These are phyloP conservation scores for Candida pseudoglaebosa DNA, from an alignment of 805 yeast species.

Conservation along the genomic window DNA sequence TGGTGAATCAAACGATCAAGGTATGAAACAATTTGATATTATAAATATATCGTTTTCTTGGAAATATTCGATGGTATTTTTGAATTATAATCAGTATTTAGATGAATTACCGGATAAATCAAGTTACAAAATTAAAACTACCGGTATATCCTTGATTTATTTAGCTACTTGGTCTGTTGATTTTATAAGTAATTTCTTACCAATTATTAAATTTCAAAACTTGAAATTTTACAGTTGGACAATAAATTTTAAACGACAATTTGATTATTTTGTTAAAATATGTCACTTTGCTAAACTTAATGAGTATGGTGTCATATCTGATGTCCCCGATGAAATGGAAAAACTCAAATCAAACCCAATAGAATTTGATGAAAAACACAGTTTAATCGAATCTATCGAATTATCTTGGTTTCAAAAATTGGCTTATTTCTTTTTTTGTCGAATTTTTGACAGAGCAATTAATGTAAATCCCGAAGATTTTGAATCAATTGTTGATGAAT, in stretches of 20 bases:
- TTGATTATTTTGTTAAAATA: slow-evolving; percentile 26
- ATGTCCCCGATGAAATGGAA: slow-evolving; percentile 32
- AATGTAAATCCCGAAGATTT: slow-evolving; percentile 16
- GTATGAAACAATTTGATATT: slow-evolving; percentile 28
- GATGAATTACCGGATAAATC: slow-evolving; percentile 15
- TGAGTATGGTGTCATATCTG: slow-evolving; percentile 36
- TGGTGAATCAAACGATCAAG: slow-evolving; percentile 11
- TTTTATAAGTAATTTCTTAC: slow-evolving; percentile 33
- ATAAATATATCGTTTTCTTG: slow-evolving; percentile 34
- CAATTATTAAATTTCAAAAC: slow-evolving; percentile 28
- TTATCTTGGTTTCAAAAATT: slow-evolving; percentile 15
- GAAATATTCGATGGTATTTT: slow-evolving; percentile 27
- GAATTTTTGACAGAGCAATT: slow-evolving; percentile 12
- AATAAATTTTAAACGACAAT: slow-evolving; percentile 32
- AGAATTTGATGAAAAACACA: slow-evolving; percentile 8
- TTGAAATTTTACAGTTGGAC: slow-evolving; percentile 39
- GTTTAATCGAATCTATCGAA: slow-evolving; percentile 6
- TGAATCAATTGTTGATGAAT: slow-evolving; percentile 19
- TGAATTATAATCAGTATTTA: slow-evolving; percentile 34
- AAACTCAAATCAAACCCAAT: too few relatives aligned
- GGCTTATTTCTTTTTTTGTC: slow-evolving; percentile 7
- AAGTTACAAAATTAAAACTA: slow-evolving; percentile 23
- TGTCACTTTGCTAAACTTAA: slow-evolving; percentile 20
- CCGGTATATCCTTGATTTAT: slow-evolving; percentile 37
- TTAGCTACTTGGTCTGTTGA: slow-evolving; percentile 34